Evolutionary conservation across 2,329 filamentous ascomycete genomes (phyloP).

Genomic region (Beauveria asiatica): DNA sequence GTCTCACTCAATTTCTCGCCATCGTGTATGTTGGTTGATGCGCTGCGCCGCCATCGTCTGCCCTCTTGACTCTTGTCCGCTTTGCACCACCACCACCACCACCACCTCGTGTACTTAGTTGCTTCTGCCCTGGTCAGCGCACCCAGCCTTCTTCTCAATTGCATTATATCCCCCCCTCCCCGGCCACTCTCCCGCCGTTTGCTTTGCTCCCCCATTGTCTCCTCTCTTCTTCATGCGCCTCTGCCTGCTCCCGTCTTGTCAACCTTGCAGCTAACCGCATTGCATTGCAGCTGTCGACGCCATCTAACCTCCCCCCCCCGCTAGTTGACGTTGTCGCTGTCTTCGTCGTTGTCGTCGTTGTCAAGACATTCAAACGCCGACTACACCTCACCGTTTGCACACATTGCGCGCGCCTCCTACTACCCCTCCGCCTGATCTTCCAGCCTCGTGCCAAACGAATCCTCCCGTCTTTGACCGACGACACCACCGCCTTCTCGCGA

Average conservation of each 20-base stretch:
- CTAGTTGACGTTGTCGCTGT: neutral
- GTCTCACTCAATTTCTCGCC: slow-evolving; percentile 1
- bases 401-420: neutral
- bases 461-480: neutral
- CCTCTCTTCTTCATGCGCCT: neutral
- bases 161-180: slow-evolving; percentile 5
- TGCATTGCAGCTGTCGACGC: slow-evolving; percentile 25
- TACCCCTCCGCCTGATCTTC: neutral
- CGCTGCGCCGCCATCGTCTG: neutral
- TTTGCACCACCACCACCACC: neutral
- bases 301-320: neutral
- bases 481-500: neutral
- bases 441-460: neutral
- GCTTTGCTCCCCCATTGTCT: neutral
- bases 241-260: slow-evolving; percentile 15
- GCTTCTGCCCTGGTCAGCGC: neutral
- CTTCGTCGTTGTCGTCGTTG: neutral
- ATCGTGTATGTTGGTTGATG: slow-evolving; percentile 7
- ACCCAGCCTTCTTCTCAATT: slow-evolving; percentile 8
- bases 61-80: neutral
- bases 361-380: neutral
- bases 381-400: slow-evolving; percentile 3
- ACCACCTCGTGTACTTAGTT: neutral
- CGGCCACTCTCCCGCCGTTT: neutral
- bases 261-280: slow-evolving; percentile 23